These are phyloP conservation scores for Beverwykella pulmonaria DNA, from an alignment of 495 filamentous ascomycete genomes.

Conservation along the genomic window DNA sequence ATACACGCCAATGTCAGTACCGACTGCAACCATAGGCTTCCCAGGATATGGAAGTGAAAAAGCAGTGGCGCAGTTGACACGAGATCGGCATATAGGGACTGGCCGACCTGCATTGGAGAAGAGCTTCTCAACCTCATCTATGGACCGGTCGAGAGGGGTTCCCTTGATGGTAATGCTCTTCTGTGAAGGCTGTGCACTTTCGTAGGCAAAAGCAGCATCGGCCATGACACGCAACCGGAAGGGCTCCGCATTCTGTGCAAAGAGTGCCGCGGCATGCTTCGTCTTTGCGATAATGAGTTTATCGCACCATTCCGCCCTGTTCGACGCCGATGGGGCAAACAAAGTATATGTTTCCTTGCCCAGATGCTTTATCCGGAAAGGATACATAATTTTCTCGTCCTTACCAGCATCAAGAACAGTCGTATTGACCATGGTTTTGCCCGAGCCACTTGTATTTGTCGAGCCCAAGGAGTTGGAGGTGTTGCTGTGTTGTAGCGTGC, in stretches of 20 bases:
- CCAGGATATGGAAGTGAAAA: conserved; percentile 75
- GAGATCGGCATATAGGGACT: conserved; percentile 73
- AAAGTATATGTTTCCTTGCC: conserved; percentile 86
- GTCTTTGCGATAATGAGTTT: conserved; percentile 96
- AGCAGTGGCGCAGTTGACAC: conserved; percentile 88
- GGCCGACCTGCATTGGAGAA: conserved; percentile 70
- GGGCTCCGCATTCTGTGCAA: conserved; percentile 92
- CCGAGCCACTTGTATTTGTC: conserved; percentile 49
- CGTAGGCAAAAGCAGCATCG: conserved; percentile 85
- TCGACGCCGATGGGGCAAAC: conserved; percentile 73
- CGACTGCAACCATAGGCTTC: conserved; percentile 88
- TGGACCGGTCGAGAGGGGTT: conserved; percentile 89
- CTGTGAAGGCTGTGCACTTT: conserved; percentile 58
- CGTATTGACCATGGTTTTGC: conserved; percentile 53
- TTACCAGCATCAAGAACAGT: conserved; percentile 58
- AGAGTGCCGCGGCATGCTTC: conserved; percentile 81
- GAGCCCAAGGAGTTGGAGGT: conserved; percentile 59
- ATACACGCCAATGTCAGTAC: conserved; percentile 92
- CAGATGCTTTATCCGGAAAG: conserved; percentile 96
- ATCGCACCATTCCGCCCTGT: conserved; percentile 84
- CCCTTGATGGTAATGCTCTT: conserved; percentile 72
- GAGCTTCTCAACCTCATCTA: conserved; percentile 78
- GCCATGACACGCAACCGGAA: conserved; percentile 92
- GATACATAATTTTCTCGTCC: conserved; percentile 84
- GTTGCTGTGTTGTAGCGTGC: conserved; percentile 64